These are phyloP conservation scores for Hypoxylon sp. DNA, from an alignment of 2,329 filamentous ascomycete species.

Conservation along the genomic window DNA sequence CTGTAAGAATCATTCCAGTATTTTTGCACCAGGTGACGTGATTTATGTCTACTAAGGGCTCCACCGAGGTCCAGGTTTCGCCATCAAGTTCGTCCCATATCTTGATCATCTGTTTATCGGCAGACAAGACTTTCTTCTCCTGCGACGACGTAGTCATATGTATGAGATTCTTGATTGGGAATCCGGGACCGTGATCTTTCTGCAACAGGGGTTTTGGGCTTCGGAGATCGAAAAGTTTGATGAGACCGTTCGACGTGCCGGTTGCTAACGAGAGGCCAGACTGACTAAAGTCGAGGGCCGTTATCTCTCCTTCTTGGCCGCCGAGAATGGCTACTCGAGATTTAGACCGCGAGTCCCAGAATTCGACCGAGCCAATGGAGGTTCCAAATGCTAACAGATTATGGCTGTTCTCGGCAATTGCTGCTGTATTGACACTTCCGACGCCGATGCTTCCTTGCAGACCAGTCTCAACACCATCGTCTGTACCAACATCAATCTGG, in stretches of 20 bases:
- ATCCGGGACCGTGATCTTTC: conserved; percentile 97
- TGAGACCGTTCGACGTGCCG: conserved; percentile 87
- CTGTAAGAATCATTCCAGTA: conserved; percentile 94
- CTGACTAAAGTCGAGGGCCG: conserved; percentile 85
- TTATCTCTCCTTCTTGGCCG: conserved; percentile 78
- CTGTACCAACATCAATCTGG: conserved; percentile 88
- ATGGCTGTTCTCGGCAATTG: conserved; percentile 89
- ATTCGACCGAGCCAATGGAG: conserved; percentile 93
- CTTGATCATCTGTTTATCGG: conserved; percentile 97
- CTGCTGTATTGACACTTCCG: conserved; percentile 87
- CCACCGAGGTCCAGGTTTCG: conserved; percentile 93
- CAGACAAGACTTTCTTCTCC: conserved; percentile 88
- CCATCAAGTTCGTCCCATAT: conserved; percentile 89
- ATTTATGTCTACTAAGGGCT: conserved; percentile 94
- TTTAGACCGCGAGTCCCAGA: conserved; percentile 92
- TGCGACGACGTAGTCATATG: conserved; percentile 77
- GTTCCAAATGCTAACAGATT: conserved; percentile 94
- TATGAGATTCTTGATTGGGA: conserved; percentile 86
- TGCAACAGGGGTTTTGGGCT: conserved; percentile 86
- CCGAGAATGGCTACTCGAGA: conserved; percentile 82
- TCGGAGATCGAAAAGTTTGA: conserved; percentile 92
- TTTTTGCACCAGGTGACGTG: conserved; percentile 92
- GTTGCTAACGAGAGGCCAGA: conserved; percentile 87
- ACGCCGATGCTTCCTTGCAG: conserved; percentile 88
- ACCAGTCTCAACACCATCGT: conserved; percentile 78